Base-by-base conservation (phyloP, 768 basidiomycete species). In the Favolaschia claudopus region DNA sequence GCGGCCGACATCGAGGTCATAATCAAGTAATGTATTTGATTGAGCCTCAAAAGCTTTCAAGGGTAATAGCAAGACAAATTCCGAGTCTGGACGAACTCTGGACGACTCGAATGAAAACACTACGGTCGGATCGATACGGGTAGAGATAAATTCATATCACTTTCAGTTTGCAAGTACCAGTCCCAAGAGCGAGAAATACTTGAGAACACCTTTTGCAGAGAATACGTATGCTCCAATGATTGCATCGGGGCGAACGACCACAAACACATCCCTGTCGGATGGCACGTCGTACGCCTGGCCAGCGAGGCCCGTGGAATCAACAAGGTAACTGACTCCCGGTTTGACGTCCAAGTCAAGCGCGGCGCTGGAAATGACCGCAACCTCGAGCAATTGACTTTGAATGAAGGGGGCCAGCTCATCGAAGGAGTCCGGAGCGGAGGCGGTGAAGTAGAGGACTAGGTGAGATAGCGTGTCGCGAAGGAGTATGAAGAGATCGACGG, bases 151-250 rank as follows among this genome's bases (percentile, higher is more conserved):
- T n/a, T n/a, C n/a, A n/a, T n/a, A n/a, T n/a, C n/a, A n/a, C n/a
- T n/a, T n/a, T n/a, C n/a, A n/a, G n/a, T n/a, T n/a, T n/a, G n/a
- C n/a, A n/a, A n/a, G n/a, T n/a, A n/a, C n/a, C n/a, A n/a, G n/a
- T 17, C 31, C 22, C 5, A 53, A n/a, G 17, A 42, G 40, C 29
- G 51, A 33, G 29, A 57, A 57, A 34, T 57, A 57, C 7, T 27
- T 28, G 8, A 32, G 14, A 8, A 57, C 28, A 15, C 55, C 55
- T 7, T 37, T n/a, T 2, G 38, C 43, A 19, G 37, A 17, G 24
- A 57, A 57, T 4, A 37, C 22, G 14, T 58, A 58, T 13, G 57
- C 57, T n/a, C 57, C 57, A 34, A 58, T 32, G 5, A 58, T 28
- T 4, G 48, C 49, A 45, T 58, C 57, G 10, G 57, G 57, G 27